Evolutionary conservation across 2,329 filamentous ascomycete species (phyloP), one percentile per base, ranked within the genome.

Genomic region (Ceratocystis ficicola): DNA sequence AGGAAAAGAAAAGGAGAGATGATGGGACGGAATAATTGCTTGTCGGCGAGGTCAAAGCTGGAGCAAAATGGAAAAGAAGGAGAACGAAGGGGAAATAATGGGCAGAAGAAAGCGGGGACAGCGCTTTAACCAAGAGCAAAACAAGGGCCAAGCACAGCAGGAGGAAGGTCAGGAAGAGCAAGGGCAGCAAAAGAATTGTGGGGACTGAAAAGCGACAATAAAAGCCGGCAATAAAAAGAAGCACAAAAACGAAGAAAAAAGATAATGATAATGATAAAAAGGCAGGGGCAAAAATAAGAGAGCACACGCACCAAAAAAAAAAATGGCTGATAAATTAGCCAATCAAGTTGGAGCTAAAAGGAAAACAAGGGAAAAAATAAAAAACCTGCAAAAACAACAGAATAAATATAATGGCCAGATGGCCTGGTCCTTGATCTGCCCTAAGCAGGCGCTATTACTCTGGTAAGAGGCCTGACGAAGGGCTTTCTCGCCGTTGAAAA

Each of bases 31-130:
- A 20, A 50, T 50, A 50, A 22, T 7, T 20, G 44, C 46, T 20
- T 22, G 62, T 15, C 25, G 46, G n/a, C 28, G 41, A 52, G 17
- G 32, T 7, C 44, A 55, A 64, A 30, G 2, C 48, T 10, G 28
- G 48, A 52, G 8, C 8, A 44, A 55, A 55, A 59, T 59, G 25
- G 32, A 50, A 41, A 36, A 64, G 32, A 32, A 57, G 28, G 22
- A 55, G 62, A 64, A 32, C 17, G n/a, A 15, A 64, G 28, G 28
- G 12, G 12, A 28, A 44, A 62, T 62, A 63, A 62, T 62, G 48
- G 28, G 28, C 32, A n/a, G 30, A 17, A 59, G 17, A 30, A 59
- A 59, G 52, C 52, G 52, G 52, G 52, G 52, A 59, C 52, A 59
- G 25, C 17, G 52, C 25, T 59, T 59, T 30, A 59, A 59, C 52